Evolutionary conservation across 129 eudicot genomes (phyloP).

Genomic region (Arctium lappa): DNA sequence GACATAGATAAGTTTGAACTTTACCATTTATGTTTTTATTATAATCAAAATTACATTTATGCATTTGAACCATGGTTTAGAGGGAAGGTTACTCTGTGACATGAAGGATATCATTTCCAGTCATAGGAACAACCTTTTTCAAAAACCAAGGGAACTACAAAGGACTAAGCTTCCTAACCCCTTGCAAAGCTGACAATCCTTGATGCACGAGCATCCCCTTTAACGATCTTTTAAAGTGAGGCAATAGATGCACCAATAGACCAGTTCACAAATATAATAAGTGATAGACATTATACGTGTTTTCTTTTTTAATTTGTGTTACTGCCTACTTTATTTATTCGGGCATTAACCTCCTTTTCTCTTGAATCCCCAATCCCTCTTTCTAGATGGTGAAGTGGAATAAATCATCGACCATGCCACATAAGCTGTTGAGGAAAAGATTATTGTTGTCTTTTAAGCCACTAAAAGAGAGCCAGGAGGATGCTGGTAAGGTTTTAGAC

Average conservation of each 20-base stretch:
- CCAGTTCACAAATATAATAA: neutral
- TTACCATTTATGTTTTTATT: neutral
- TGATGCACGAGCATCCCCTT: too few relatives aligned
- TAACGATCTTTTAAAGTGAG: neutral
- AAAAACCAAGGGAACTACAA: neutral
- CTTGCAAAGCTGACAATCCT: neutral
- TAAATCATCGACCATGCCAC: conserved; percentile 46
- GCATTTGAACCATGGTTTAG: neutral
- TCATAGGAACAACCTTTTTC: neutral
- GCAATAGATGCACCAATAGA: neutral
- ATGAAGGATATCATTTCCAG: too few relatives aligned
- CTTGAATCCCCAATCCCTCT: conserved; percentile 6
- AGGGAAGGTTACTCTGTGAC: neutral
- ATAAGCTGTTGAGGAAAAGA: conserved; percentile 45
- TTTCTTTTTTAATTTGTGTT: neutral
- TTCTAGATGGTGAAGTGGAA: conserved; percentile 39
- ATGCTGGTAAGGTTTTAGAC: conserved; percentile 15
- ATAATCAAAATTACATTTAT: neutral
- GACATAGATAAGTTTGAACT: neutral
- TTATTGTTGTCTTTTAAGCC: conserved; percentile 8
- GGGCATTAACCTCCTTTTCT: neutral
- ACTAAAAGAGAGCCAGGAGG: conserved; percentile 17
- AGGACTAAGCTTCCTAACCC: neutral
- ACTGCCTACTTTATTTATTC: neutral
- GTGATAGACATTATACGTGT: neutral